Percentiles rank a stretch among this genome's conserved stretches.
These are phyloP conservation scores for Oryza brachyantha DNA, from an alignment of 176 grass and related monocot genomes.

Conservation along the genomic window DNA sequence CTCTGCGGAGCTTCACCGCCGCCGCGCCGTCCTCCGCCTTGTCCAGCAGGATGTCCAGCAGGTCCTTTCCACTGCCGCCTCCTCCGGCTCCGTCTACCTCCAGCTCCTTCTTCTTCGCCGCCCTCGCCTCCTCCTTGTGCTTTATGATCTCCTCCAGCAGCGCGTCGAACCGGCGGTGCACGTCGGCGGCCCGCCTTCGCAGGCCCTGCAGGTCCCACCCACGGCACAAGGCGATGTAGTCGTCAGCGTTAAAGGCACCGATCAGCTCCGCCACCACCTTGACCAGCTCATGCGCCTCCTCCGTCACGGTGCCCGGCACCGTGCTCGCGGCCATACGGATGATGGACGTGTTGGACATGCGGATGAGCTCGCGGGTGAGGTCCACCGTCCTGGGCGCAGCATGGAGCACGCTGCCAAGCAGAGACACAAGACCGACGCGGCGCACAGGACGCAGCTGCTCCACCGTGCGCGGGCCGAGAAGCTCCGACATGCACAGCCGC, in stretches of 20 bases:
- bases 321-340: constrained; percentile 53
- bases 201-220: constrained; percentile 73
- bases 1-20: constrained; percentile 58
- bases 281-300: constrained; percentile 47
- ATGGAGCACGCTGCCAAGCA: constrained; percentile 2
- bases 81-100: no score
- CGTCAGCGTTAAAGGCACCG: constrained; percentile 54
- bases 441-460: constrained; percentile 56
- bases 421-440: constrained; percentile 23
- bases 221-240: constrained; percentile 54
- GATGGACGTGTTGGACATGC: constrained; percentile 49
- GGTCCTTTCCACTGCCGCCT: constrained; percentile 28
- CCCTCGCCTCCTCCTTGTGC: constrained; percentile 46
- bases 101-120: not conserved
- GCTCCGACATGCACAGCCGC: constrained; percentile 68
- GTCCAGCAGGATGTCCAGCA: constrained; percentile 72
- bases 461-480: constrained; percentile 64
- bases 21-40: constrained; percentile 41
- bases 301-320: constrained; percentile 27
- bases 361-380: constrained; percentile 52
- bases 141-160: constrained; percentile 60
- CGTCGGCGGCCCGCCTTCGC: constrained; percentile 32
- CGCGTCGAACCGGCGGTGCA: constrained; percentile 55
- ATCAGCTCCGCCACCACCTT: constrained; percentile 60
- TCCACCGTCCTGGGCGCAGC: constrained; percentile 18